Conservation (phyloP, 1,284 basidiomycete genomes). For the Ganoderma lucidum region DNA sequence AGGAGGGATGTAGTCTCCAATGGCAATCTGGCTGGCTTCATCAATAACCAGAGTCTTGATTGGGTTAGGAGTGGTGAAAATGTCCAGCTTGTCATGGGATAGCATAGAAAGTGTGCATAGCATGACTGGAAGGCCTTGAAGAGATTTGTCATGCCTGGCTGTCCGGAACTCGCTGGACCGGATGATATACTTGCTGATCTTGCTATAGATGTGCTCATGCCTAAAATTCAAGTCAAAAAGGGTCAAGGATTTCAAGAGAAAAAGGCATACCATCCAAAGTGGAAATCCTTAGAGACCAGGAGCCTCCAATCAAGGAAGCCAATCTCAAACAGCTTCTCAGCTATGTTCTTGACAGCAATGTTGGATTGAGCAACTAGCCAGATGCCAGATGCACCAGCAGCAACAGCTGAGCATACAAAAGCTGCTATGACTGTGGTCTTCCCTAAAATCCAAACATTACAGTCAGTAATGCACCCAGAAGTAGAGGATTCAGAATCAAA, state of each 20-base stretch:
- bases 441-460: slow-evolving; percentile 46
- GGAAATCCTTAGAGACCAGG: slow-evolving; percentile 66
- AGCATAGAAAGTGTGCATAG: slow-evolving; percentile 81
- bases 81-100: slow-evolving; percentile 45
- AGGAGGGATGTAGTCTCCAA: slow-evolving; percentile 63
- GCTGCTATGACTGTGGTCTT: slow-evolving; percentile 74
- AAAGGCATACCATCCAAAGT: slow-evolving; percentile 61
- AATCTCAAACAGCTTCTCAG: slow-evolving; percentile 60
- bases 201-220: slow-evolving; percentile 76
- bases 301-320: slow-evolving; percentile 59
- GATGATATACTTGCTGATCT: slow-evolving; percentile 55
- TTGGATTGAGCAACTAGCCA: slow-evolving; percentile 80
- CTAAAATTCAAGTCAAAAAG: slow-evolving; percentile 44
- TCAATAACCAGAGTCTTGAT: slow-evolving; percentile 49
- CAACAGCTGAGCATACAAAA: slow-evolving; percentile 53
- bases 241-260: slow-evolving; percentile 40
- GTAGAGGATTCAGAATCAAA: background rate
- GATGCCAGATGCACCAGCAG: slow-evolving; percentile 53
- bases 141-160: slow-evolving; percentile 13
- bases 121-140: slow-evolving; percentile 60
- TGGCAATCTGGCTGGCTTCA: slow-evolving; percentile 53
- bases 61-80: slow-evolving; percentile 45
- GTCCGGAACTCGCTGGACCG: slow-evolving; percentile 52
- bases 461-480: background rate
- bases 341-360: slow-evolving; percentile 76